Base-by-base conservation (phyloP, 805 yeast genomes). In the Saturnispora besseyi region DNA sequence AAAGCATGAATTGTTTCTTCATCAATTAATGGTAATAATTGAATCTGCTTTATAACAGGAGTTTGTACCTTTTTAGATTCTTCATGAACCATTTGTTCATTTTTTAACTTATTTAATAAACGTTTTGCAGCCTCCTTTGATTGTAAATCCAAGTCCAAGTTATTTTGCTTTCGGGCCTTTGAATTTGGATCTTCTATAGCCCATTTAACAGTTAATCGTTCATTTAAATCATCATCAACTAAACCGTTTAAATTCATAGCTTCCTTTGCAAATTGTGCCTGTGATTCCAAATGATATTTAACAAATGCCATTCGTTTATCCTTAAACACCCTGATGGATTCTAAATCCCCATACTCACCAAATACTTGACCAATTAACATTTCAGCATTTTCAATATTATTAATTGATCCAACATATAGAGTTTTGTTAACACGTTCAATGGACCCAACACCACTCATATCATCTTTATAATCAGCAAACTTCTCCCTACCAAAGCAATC, bases 401-500 rank as follows among this genome's bases (percentile, higher is more conserved):
- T 61, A 1, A 56, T 57, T 60, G 40, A 36, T 8, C 40, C 93
- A 2, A 91, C 77, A 61, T 83, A 90, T 2, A 91, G 63, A 0
- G 96, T 88, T 48, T 81, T 67, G 61, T 89, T 90, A n/a, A 71
- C 70, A 34, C 72, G 68, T 56, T 76, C 73, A 61, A 91, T 81
- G 24, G 87, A 81, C 0, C 98, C 99, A 3, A 89, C 83, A 32
- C 99, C 99, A 29, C 84, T 80, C 96, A 89, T 89, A 65, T 91
- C 98, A 56, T 91, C 96, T 56, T 89, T 70, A 59, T 87, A 87
- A 44, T 80, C 84, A 1, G 84, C 72, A 54, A 84, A 84, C 63
- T 85, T 87, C 60, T 87, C 96, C 52, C 99, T 70, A 1, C 97
- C 98, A 71, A 91, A 91, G 60, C 97, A 90, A 66, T 91, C 99